A percentile compares a stretch with the other conserved stretches of the same genome.
Evolutionary conservation across 176 grass and related monocot genomes (phyloP).

Genomic region (Lolium multiflorum): DNA sequence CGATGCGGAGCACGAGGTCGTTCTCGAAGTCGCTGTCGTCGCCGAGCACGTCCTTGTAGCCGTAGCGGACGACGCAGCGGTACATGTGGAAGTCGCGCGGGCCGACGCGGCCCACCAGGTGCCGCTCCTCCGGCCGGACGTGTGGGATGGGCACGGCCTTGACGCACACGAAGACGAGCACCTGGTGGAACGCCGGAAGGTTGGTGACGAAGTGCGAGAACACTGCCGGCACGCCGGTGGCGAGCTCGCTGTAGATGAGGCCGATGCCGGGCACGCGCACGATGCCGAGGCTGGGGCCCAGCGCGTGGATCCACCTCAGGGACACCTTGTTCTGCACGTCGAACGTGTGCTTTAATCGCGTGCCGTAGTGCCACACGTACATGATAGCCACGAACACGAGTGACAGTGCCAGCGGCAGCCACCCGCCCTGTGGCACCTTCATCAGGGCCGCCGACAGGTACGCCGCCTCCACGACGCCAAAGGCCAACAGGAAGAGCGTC

Average conservation of each 20-base stretch:
- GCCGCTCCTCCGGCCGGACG: constrained; percentile 53
- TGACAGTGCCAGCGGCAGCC: constrained; percentile 61
- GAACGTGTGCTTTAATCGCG: constrained; percentile 47
- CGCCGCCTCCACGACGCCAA: constrained; percentile 50
- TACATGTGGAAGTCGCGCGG: constrained; percentile 65
- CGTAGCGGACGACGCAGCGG: constrained; percentile 69
- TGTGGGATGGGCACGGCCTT: constrained; percentile 63
- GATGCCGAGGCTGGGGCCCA: constrained; percentile 75
- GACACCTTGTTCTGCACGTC: constrained; percentile 82
- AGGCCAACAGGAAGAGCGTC: constrained; percentile 51
- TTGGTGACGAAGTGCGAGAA: constrained; percentile 87
- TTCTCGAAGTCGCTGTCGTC: constrained; percentile 75
- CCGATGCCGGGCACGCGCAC: constrained; percentile 76
- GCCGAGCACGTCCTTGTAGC: constrained; percentile 68
- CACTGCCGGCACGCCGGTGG: constrained; percentile 63
- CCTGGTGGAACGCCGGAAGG: constrained; percentile 73
- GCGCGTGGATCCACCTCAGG: constrained; percentile 65
- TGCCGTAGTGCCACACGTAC: constrained; percentile 85
- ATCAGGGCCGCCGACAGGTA: constrained; percentile 65
- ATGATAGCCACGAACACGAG: constrained; percentile 62
- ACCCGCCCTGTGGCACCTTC: constrained; percentile 74
- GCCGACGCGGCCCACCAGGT: constrained; percentile 71
- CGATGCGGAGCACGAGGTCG: constrained; percentile 67
- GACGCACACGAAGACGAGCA: constrained; percentile 74
- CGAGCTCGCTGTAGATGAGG: constrained; percentile 68